Evolutionary conservation across 768 basidiomycete genomes (phyloP).

Genomic region (Trametes coccinea): DNA sequence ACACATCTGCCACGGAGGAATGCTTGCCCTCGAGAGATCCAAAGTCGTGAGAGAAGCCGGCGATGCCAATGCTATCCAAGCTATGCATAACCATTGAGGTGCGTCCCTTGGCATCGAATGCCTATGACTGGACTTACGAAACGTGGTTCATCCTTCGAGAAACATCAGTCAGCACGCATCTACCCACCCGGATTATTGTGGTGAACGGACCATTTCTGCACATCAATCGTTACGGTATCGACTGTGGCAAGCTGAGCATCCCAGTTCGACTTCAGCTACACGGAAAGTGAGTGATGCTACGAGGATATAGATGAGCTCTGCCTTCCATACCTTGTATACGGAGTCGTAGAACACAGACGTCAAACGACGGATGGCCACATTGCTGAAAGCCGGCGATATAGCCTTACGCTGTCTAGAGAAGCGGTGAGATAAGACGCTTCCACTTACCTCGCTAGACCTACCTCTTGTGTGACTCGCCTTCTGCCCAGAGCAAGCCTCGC

Average conservation of each 20-base stretch:
- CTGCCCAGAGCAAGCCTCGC: constrained; percentile 40
- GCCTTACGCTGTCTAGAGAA: constrained; percentile 48
- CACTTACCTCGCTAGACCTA: constrained; percentile 11
- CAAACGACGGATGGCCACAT: constrained; percentile 47
- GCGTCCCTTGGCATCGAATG: background rate
- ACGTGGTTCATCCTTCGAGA: constrained; percentile 43
- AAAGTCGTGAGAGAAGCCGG: constrained; percentile 61
- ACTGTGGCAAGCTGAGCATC: constrained; percentile 24
- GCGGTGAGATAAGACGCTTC: background rate
- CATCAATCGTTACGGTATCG: constrained; percentile 41
- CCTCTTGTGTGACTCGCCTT: constrained; percentile 47
- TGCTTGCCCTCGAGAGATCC: constrained; percentile 49
- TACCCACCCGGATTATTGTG: background rate
- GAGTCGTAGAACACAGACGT: constrained; percentile 52
- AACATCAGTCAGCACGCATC: background rate
- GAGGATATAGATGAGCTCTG: background rate
- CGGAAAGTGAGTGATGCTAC: background rate
- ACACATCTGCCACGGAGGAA: constrained; percentile 36
- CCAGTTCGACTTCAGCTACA: constrained; percentile 40
- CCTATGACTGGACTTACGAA: constrained; percentile 33
- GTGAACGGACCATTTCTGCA: constrained; percentile 41
- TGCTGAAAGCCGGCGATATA: constrained; percentile 53
- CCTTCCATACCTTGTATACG: constrained; percentile 44
- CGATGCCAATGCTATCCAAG: constrained; percentile 58
- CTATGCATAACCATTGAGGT: constrained; percentile 31